Base-by-base conservation (phyloP, 192 early-diverging fungal genomes). In the Glomus cerebriforme region DNA sequence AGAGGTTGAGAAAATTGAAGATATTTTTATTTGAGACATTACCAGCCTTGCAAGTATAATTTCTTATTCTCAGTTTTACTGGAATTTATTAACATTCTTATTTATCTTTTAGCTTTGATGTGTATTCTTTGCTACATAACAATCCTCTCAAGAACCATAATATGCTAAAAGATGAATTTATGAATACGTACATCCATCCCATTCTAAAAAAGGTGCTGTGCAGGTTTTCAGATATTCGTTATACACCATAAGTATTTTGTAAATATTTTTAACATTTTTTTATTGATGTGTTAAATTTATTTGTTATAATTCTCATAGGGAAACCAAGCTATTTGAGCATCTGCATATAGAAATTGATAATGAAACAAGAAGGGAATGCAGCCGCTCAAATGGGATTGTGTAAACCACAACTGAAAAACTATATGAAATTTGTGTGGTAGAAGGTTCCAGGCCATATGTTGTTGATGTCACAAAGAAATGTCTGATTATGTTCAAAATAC, bases 121-220 rank as follows among this genome's bases (percentile, higher is more conserved):
- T 65, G 45, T 74, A 32, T 74, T 54, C 54, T 2, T 24, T 74
- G 72, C 12, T 59, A 10, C 7, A 54, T 32, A 29, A 78, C n/a
- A 78, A 78, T 54, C 65, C 65, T 17, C 29, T 78, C 26, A 78
- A 78, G 15, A 67, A 78, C 45, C 32, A 27, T 3, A n/a, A 78
- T 32, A 65, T 78, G 64, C 6, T 35, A 7, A 65, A 78, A 67
- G 65, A 68, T 12, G 76, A 78, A 43, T 78, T 54, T 26, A 78
- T 78, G 76, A 78, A 62, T 31, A 67, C 43, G 45, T 78, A 49
- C 17, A 78, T 78, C 29, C 64, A 67, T 78, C 64, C 65, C 37
- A 35, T 78, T 35, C 3, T 78, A 67, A 78, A 67, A 29, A 78
- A 68, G 45, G 76, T 65, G 13, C 31, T 78, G 13, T 19, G 2